These are phyloP conservation scores for Coemansia sp. DNA, from an alignment of 192 early-diverging fungal species.

Conservation along the genomic window DNA sequence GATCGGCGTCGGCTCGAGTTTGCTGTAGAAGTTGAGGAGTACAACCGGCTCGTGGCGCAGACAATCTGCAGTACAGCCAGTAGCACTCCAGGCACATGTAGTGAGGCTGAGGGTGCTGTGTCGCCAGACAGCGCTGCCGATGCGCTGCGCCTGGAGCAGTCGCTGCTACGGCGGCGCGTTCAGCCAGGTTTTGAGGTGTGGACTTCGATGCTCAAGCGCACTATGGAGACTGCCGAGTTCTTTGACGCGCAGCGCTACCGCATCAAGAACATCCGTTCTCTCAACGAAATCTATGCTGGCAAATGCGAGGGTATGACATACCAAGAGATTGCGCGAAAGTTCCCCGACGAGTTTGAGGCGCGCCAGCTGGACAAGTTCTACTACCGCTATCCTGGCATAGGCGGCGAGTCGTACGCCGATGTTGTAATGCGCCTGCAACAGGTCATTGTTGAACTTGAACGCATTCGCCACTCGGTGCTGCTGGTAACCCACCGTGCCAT, in stretches of 20 bases:
- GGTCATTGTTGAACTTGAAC: conserved; percentile 92
- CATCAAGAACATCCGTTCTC: conserved; percentile 71
- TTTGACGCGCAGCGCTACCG: conserved; percentile 79
- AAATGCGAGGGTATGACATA: conserved; percentile 76
- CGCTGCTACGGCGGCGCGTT: conserved; percentile 7
- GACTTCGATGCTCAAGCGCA: conserved; percentile 84
- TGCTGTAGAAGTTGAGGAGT: conserved; percentile 49
- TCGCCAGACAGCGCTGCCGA: not conserved
- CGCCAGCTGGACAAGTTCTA: conserved; percentile 83
- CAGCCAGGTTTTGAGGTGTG: conserved; percentile 57
- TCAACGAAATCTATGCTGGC: conserved; percentile 96
- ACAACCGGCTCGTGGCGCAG: conserved; percentile 21
- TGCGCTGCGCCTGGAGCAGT: conserved; percentile 7
- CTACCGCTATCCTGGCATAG: conserved; percentile 94
- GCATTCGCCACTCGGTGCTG: conserved; percentile 81
- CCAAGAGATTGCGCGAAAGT: conserved; percentile 70
- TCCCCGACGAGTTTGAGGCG: conserved; percentile 80
- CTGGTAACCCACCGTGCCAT: conserved; percentile 94
- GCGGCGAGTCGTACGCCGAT: conserved; percentile 90
- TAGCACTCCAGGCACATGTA: conserved; percentile 11
- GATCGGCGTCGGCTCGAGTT: conserved; percentile 54
- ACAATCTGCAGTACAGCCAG: conserved; percentile 5
- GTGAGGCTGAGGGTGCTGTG: conserved; percentile 34
- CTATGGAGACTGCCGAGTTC: conserved; percentile 78
- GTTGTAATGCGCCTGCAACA: conserved; percentile 92